Evolutionary conservation across 208 protist genomes (phyloP).

Genomic region (Naegleria gruberi): DNA sequence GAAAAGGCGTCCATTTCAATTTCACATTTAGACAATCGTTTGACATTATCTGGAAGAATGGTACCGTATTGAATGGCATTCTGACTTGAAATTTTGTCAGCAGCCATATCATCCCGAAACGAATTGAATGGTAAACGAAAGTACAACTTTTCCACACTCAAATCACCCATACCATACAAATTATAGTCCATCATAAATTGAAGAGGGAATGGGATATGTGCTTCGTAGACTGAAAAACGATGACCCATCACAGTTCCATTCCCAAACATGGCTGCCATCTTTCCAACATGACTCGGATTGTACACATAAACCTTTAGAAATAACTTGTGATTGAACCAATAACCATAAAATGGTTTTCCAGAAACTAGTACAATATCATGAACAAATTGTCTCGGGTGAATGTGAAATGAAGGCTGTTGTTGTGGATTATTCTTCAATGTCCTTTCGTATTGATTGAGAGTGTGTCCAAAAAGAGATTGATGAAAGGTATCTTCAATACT

Average conservation of each 20-base stretch:
- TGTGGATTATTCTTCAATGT: not conserved
- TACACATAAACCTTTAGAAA: constrained; percentile 18
- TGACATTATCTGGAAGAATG: not conserved
- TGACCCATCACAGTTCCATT: not conserved
- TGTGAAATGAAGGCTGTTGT: not conserved
- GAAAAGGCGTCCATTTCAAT: not conserved
- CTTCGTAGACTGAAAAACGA: constrained; percentile 36
- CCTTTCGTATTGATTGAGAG: not conserved
- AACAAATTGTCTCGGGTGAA: not conserved
- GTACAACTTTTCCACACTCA: constrained; percentile 15
- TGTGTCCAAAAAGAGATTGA: not conserved
- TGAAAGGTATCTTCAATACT: not conserved
- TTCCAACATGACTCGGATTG: not conserved
- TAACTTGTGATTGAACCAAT: not conserved
- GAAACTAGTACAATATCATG: not conserved
- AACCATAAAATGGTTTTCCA: constrained; percentile 17
- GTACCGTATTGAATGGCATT: not conserved
- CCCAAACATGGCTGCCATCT: not conserved
- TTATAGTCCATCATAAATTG: constrained; percentile 67
- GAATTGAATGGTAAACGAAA: not conserved
- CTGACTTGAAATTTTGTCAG: not conserved
- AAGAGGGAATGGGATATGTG: constrained; percentile 58
- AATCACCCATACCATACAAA: constrained; percentile 53
- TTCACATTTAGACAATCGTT: not conserved
- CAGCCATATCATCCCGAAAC: too few species aligned